Base-by-base conservation (phyloP, 2,329 filamentous ascomycete species). In the Helotiales sp. region DNA sequence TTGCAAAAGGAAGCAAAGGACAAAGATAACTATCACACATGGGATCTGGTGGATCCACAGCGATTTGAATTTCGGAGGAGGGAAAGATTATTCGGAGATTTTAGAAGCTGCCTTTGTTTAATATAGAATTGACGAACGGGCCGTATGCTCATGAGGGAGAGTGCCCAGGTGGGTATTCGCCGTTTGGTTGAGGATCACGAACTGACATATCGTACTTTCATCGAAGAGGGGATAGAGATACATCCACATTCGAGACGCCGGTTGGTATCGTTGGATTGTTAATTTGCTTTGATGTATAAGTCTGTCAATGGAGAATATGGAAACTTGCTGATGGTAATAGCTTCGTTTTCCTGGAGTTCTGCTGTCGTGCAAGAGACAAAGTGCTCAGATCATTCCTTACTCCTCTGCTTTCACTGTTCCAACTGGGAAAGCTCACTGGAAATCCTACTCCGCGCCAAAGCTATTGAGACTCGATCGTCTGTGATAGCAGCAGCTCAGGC, bases 281-380 rank as follows among this genome's bases (percentile, higher is more conserved):
- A 59, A 69, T 70, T 28, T 70, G 66, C 50, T 70, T 69, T 37
- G 66, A 70, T 64, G 66, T 65, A n/a, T n/a, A 47, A 66, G 62
- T 55, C 8, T 50, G 17, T 34, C 20, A 15, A 28, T 20, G 7
- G 24, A 28, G 11, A 62, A 22, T n/a, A 5, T 43, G 17, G 2
- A 8, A 28, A 52, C 8, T 37, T 43, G 34, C 49, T 64, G 22
- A 55, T 32, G 15, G 43, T 40, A 3, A 50, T 20, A 69, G 64
- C 60, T 70, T 32, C 69, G 66, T 17, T 70, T 69, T 43, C 58
- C 69, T 22, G 64, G 69, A 45, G 64, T 68, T 20, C 58, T 66
- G 15, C 43, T 70, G n/a, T 67, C 66, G 5, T 45, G 67, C 37
- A 68, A 68, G 50, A 58, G 69, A 13, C 63, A 65, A 40, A 61